Conservation (phyloP, 257 asterid genomes). For the Catharanthus roseus region DNA sequence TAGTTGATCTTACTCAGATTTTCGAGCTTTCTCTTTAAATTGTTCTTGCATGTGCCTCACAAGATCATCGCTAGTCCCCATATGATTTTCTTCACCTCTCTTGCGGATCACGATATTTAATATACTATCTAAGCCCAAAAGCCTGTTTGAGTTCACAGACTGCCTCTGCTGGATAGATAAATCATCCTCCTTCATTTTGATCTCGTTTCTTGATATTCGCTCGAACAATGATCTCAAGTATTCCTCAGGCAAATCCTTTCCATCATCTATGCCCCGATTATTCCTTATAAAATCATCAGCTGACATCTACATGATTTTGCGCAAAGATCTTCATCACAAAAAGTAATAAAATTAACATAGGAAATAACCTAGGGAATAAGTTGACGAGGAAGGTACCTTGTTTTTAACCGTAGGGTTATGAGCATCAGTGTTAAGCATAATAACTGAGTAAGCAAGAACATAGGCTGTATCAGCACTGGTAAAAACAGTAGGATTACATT, state of each 20-base stretch:
- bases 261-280: constrained; percentile 98
- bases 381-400: constrained; percentile 53
- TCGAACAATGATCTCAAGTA: constrained; percentile 87
- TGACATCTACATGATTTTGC: constrained; percentile 61
- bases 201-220: constrained; percentile 86
- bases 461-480: constrained; percentile 98
- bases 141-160: constrained; percentile 71
- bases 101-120: constrained; percentile 84
- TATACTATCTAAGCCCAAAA: constrained; percentile 81
- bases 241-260: constrained; percentile 93
- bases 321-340: background rate
- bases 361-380: background rate
- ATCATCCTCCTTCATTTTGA: constrained; percentile 95
- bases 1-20: constrained; percentile 78
- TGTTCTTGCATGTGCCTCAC: constrained; percentile 99
- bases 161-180: constrained; percentile 81
- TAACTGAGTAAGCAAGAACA: constrained; percentile 97
- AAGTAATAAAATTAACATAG: background rate
- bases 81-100: constrained; percentile 65
- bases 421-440: constrained; percentile 94
- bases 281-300: constrained; percentile 91
- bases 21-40: constrained; percentile 98
- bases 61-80: constrained; percentile 90
- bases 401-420: constrained; percentile 97
- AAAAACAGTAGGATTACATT: constrained; percentile 83